Conservation (phyloP, 805 yeast genomes). For the Candida quercuum region DNA sequence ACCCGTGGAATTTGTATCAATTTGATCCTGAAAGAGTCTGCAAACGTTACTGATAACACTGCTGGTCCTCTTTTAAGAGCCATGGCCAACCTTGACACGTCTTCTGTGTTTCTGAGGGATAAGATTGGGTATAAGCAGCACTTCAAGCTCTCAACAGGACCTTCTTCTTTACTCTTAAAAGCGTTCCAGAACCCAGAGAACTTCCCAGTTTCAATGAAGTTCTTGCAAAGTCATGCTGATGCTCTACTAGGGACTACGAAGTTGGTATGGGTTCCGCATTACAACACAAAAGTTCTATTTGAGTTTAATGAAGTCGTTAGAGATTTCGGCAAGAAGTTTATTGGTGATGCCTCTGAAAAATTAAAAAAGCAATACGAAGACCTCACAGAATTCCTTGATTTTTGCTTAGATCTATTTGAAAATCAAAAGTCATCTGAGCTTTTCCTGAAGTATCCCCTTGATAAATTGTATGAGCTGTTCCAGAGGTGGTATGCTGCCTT, state of each 20-base stretch:
- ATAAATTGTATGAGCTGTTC: neutral
- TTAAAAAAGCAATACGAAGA: neutral
- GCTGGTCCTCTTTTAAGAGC: neutral
- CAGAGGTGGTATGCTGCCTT: constrained; percentile 1
- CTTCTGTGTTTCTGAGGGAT: neutral
- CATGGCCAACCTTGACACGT: neutral
- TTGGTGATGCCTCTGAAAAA: neutral
- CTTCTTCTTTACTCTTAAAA: neutral
- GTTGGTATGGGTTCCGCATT: neutral
- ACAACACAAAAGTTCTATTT: neutral
- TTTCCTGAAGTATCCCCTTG: neutral
- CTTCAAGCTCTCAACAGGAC: neutral
- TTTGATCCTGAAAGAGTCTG: no score
- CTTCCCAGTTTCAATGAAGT: neutral
- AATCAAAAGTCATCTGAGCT: neutral
- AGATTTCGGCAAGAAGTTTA: constrained; percentile 1
- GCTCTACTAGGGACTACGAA: neutral
- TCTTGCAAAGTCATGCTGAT: neutral
- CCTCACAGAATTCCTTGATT: neutral
- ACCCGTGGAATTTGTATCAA: neutral
- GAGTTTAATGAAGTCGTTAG: neutral
- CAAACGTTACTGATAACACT: neutral
- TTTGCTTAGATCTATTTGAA: neutral
- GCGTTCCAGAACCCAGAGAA: neutral
- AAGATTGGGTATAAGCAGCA: neutral